Evolutionary conservation across 345 rosid species (phyloP), one percentile per base, ranked within the genome.

Genomic region (Euphorbia pulcherrima): DNA sequence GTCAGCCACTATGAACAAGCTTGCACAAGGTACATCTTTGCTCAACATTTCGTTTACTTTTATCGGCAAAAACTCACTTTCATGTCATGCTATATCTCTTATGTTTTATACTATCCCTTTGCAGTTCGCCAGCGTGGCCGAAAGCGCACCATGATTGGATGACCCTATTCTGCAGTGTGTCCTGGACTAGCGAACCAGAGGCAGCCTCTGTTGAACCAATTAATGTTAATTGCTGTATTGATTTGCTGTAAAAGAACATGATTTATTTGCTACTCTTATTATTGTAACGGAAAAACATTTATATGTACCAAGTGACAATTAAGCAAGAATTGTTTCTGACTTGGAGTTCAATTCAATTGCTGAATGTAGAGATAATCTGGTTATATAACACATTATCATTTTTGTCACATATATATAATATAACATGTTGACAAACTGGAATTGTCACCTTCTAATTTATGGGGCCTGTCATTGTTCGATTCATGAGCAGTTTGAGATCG

Each of bases 131-230:
- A 87, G 75, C 80, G 97, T 81, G 99, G 97, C 30, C 82, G 97
- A 50, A 94, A 94, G 73, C 89, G 99, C 68, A 88, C 96, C 53
- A 91, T 94, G 99, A 82, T 91, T 75, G 96, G 99, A 73, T 91
- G 73, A 84, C 64, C 75, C 68, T 54, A 24, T 53, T 28, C 44
- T 12, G 44, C 17, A 20, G 16, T 41, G 29, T 56, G 8, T 55
- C 4, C 51, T n/a, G 40, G 16, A 41, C 40, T 2, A 58, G 40
- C 17, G 17, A 56, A 71, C 54, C 26, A 33, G 44, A 39, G 7
- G 63, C 29, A 33, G 18, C 24, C 0, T 41, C 18, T 39, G 30
- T 67, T 67, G 39, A 55, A 40, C 46, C 39, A 7, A 27, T 16
- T 16, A 18, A 46, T 39, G 67, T 64, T 29, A 57, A 29, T 41